Base-by-base conservation (phyloP, 768 basidiomycete species). In the Lactarius tabidus region DNA sequence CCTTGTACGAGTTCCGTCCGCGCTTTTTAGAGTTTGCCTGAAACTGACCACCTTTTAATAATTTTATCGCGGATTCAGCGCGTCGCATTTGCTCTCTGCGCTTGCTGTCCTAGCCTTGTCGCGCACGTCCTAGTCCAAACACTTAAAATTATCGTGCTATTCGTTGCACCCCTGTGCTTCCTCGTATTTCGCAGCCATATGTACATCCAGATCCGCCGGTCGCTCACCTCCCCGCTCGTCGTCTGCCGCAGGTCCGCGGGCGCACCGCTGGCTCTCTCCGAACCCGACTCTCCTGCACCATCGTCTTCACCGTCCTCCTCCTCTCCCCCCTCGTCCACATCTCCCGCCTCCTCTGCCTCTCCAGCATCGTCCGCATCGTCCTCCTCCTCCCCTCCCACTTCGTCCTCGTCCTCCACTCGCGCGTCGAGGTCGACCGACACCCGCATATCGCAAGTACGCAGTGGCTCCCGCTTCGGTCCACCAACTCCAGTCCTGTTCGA, bases 111-210 rank as follows among this genome's bases (percentile, higher is more conserved):
- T 23, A 20, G 9, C 8, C 39, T 53, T 20, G 12, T 45, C 56
- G 57, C 38, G 20, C 41, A 9, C 35, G n/a, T 45, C 57, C 26
- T 59, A 15, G 3, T 58, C 41, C 28, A 26, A 1, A 31, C 20
- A 20, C 17, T 59, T 6, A 38, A 54, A 38, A 15, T 41, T 10
- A n/a, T 66, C 33, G 60, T 53, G 3, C 28, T 59, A n/a, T 66
- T 66, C 26, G 41, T 48, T 23, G 3, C 52, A 14, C 60, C 65
- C 6, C 12, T 66, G 28, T 66, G 45, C 26, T 3, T 62, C n/a
- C 31, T 66, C 20, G 56, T 20, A 6, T 51, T 57, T 48, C 10
- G 29, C 38, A 52, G 60, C 26, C 65, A 66, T 56, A 6, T 29
- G 31, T 23, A 65, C 48, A 14, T 66, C 18, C 60, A 62, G 26